phyloP scores from a whole-genome alignment of 2,329 filamentous ascomycete species.

The Trichocomaceae sp. region DNA sequence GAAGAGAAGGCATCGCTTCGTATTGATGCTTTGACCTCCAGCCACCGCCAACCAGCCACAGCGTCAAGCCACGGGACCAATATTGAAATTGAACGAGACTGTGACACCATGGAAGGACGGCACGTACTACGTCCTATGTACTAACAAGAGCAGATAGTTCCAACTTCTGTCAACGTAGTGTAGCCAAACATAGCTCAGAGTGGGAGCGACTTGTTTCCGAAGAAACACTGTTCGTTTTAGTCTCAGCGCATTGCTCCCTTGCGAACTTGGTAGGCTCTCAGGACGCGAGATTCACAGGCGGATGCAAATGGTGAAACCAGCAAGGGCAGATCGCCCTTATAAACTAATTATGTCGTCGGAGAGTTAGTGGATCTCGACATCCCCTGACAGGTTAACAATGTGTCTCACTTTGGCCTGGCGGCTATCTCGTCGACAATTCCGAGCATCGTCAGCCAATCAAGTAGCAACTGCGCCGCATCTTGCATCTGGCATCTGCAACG shows the following conservation, averaged over 20 bases:
- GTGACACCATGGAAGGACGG: neutral
- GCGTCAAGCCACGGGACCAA: slow-evolving; percentile 1
- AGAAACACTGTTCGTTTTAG: neutral
- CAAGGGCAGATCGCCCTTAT: neutral
- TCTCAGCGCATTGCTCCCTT: neutral
- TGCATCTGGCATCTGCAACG: slow-evolving; percentile 3
- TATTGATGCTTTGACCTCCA: neutral
- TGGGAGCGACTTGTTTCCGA: neutral
- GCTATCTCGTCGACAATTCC: neutral
- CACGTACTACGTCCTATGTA: too few relatives aligned
- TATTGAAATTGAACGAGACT: neutral
- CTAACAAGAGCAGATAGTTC: too few relatives aligned
- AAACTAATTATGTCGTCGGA: neutral
- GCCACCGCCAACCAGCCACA: slow-evolving; percentile 7
- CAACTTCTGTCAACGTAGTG: neutral
- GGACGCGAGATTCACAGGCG: neutral
- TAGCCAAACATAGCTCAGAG: neutral
- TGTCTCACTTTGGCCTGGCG: neutral
- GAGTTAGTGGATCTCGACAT: too few relatives aligned
- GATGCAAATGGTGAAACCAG: slow-evolving; percentile 1
- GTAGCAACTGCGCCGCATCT: neutral
- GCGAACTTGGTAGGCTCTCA: slow-evolving; percentile 3
- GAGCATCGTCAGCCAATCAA: neutral
- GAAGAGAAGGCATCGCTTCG: neutral
- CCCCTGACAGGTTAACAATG: neutral